Evolutionary conservation across 768 basidiomycete genomes (phyloP).

Genomic region (Termitomyces sp.): DNA sequence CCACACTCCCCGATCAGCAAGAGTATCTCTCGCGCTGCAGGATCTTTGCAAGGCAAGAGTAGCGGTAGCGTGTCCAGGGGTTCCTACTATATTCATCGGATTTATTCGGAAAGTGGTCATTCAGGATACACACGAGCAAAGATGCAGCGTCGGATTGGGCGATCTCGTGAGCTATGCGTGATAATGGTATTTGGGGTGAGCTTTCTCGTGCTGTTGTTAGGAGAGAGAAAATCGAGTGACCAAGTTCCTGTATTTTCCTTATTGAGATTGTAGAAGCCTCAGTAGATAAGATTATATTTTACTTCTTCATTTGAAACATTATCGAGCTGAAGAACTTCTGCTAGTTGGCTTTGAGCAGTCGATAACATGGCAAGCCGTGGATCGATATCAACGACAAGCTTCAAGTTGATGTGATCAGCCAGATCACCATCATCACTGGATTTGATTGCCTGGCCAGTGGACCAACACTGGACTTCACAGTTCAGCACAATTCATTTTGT

Average conservation of each 20-base stretch:
- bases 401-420: background rate
- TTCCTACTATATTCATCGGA: slow-evolving; percentile 29
- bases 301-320: slow-evolving; percentile 13
- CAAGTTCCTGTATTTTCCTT: slow-evolving; percentile 4
- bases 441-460: too few species aligned
- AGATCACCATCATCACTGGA: too few species aligned
- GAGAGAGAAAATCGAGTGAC: slow-evolving; percentile 24
- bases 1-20: slow-evolving; percentile 36
- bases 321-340: slow-evolving; percentile 1
- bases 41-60: slow-evolving; percentile 34
- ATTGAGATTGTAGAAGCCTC: background rate
- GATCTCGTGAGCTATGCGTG: slow-evolving; percentile 28
- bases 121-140: slow-evolving; percentile 16
- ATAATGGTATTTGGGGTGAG: slow-evolving; percentile 22
- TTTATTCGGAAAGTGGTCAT: background rate
- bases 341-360: background rate
- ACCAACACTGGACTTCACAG: too few species aligned
- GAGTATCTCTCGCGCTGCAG: slow-evolving; percentile 35
- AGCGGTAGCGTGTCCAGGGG: slow-evolving; percentile 39
- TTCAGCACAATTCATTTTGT: too few species aligned
- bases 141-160: slow-evolving; percentile 19
- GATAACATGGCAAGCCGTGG: slow-evolving; percentile 8
- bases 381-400: background rate
- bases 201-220: slow-evolving; percentile 28
- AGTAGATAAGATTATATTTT: background rate